Conservation (phyloP, 495 filamentous ascomycete genomes). For the Penicillium steckii region DNA sequence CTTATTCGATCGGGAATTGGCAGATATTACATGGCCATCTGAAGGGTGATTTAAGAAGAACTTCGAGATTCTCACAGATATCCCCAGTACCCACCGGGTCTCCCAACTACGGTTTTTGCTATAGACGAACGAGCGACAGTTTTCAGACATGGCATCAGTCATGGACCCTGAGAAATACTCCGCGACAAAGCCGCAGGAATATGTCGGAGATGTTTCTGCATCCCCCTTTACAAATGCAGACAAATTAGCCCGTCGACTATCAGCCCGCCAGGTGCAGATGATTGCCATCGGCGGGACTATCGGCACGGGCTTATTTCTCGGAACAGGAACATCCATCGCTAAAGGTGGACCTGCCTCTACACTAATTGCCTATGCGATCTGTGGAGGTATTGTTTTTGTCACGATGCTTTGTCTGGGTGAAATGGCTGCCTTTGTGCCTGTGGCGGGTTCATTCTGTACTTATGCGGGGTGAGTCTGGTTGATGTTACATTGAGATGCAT, state of each 20-base stretch:
- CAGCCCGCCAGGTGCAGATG: conserved; percentile 59
- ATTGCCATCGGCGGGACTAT: conserved; percentile 64
- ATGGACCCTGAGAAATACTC: conserved; percentile 9
- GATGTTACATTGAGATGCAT: not conserved
- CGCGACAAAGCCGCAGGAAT: conserved; percentile 6
- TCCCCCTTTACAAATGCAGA: conserved; percentile 10
- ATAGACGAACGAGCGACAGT: not conserved
- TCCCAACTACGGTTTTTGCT: not conserved
- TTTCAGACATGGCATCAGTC: not conserved
- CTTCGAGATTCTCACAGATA: too few species aligned
- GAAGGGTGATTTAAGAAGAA: too few species aligned
- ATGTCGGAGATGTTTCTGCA: conserved; percentile 4
- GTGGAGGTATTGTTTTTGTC: conserved; percentile 48
- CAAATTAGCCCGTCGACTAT: conserved; percentile 17
- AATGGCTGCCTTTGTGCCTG: conserved; percentile 50
- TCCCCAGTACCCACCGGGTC: too few species aligned
- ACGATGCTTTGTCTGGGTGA: conserved; percentile 52
- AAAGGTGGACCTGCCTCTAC: conserved; percentile 62
- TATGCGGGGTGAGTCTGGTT: conserved; percentile 45
- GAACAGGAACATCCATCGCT: conserved; percentile 57
- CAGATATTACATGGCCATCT: too few species aligned
- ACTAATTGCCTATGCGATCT: conserved; percentile 54
- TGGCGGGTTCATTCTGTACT: conserved; percentile 52
- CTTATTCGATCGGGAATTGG: too few species aligned
- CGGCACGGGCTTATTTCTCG: conserved; percentile 65